Evolutionary conservation across 1,284 basidiomycete species (phyloP).

Genomic region (Gomphus sp.): DNA sequence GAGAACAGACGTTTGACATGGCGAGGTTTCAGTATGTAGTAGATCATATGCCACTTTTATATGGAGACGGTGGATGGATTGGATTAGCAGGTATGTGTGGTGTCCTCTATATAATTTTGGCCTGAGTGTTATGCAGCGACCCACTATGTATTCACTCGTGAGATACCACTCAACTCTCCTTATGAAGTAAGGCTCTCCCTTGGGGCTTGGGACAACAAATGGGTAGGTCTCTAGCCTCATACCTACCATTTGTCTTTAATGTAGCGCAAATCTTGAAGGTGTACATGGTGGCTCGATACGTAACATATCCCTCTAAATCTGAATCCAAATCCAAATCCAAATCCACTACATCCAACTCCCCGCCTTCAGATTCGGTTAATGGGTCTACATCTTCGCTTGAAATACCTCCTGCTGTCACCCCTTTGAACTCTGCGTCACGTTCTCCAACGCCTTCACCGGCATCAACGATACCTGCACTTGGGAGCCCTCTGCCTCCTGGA

Average conservation of each 20-base stretch:
- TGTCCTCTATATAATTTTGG: neutral
- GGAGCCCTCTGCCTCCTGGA: conserved; percentile 29
- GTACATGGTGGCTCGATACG: conserved; percentile 56
- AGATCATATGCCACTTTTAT: conserved; percentile 52
- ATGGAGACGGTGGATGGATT: conserved; percentile 57
- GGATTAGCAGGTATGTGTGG: conserved; percentile 49
- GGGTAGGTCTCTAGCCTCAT: conserved; percentile 41
- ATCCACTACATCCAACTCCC: conserved; percentile 6
- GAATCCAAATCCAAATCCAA: conserved; percentile 12
- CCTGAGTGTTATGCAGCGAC: conserved; percentile 35
- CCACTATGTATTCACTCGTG: conserved; percentile 67
- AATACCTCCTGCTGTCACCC: conserved; percentile 20
- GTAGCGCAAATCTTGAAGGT: conserved; percentile 30
- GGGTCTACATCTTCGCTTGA: conserved; percentile 8
- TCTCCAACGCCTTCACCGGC: conserved; percentile 13
- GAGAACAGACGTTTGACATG: conserved; percentile 36
- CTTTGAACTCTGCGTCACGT: conserved; percentile 23
- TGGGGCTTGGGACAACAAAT: conserved; percentile 78
- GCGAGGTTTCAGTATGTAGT: conserved; percentile 39
- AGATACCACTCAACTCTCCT: conserved; percentile 63
- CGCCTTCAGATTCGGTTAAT: neutral
- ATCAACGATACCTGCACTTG: conserved; percentile 38
- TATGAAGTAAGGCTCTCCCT: conserved; percentile 66
- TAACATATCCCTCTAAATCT: conserved; percentile 45
- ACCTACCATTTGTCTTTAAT: neutral